phyloP scores from a whole-genome alignment of 345 rosid species.

The Bruguiera gymnorhiza region DNA sequence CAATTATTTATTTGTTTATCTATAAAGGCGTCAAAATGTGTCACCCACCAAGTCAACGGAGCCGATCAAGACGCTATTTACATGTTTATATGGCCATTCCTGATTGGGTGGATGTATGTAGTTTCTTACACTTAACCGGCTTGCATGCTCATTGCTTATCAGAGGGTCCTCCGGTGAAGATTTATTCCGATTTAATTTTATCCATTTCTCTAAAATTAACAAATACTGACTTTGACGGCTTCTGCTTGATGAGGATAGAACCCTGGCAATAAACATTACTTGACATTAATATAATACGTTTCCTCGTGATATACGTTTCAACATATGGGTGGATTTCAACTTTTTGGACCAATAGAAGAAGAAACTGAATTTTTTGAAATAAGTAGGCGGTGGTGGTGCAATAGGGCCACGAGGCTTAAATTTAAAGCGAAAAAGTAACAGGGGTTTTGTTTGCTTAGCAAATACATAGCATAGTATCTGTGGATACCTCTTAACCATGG shows the following conservation, averaged over 20 bases:
- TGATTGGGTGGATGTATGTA: not conserved
- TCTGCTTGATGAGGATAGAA: slow-evolving; percentile 11
- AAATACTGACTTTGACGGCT: not conserved
- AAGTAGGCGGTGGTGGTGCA: slow-evolving; percentile 28
- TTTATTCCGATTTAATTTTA: slow-evolving; percentile 6
- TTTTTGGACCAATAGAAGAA: slow-evolving; percentile 27
- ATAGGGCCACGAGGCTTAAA: slow-evolving; percentile 25
- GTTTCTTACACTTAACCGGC: not conserved
- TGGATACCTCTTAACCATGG: slow-evolving; percentile 1
- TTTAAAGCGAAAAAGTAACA: slow-evolving; percentile 15
- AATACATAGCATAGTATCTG: not conserved
- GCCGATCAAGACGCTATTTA: too few species aligned
- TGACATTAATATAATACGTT: slow-evolving; percentile 21
- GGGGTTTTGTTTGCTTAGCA: slow-evolving; percentile 10
- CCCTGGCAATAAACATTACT: slow-evolving; percentile 16
- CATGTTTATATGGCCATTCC: too few species aligned
- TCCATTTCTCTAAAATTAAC: slow-evolving; percentile 1
- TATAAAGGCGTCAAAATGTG: too few species aligned
- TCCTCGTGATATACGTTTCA: slow-evolving; percentile 12
- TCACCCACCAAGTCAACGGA: too few species aligned
- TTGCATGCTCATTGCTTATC: not conserved
- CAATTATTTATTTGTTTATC: too few species aligned
- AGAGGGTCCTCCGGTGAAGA: not conserved
- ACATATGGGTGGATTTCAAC: slow-evolving; percentile 23
- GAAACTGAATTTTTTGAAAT: slow-evolving; percentile 16